phyloP scores from a whole-genome alignment of 1,284 basidiomycete species.

The Exobasidium cylindrosporum region DNA sequence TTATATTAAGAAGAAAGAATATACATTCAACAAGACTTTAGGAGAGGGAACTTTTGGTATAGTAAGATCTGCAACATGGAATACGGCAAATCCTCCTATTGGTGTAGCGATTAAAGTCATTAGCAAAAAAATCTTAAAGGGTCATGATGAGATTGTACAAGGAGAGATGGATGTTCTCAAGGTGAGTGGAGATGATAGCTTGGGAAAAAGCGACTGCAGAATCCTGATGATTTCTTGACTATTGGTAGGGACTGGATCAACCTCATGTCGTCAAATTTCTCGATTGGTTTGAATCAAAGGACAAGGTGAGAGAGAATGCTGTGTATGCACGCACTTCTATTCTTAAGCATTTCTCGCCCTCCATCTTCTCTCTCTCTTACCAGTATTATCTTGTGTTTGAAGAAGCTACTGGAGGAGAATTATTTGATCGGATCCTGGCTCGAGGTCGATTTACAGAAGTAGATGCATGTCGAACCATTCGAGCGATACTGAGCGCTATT shows the following conservation, averaged over 20 bases:
- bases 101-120: slow-evolving; percentile 53
- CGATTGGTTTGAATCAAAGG: slow-evolving; percentile 55
- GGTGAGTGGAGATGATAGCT: neutral
- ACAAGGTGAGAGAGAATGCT: slow-evolving; percentile 23
- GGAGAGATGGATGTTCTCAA: slow-evolving; percentile 53
- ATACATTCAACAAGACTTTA: slow-evolving; percentile 51
- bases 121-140: slow-evolving; percentile 47
- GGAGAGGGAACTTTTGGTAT: slow-evolving; percentile 53
- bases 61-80: slow-evolving; percentile 42
- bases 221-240: neutral
- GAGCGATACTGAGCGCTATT: slow-evolving; percentile 46
- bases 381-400: slow-evolving; percentile 57
- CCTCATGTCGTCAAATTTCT: slow-evolving; percentile 61
- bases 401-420: slow-evolving; percentile 56
- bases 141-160: slow-evolving; percentile 50
- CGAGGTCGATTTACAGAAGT: slow-evolving; percentile 52
- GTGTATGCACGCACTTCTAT: too few species aligned
- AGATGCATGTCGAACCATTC: slow-evolving; percentile 51
- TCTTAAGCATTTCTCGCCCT: too few species aligned
- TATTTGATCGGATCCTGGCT: slow-evolving; percentile 55
- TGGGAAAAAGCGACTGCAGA: neutral
- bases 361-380: neutral
- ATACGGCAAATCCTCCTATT: slow-evolving; percentile 35
- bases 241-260: slow-evolving; percentile 44
- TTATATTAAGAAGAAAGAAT: slow-evolving; percentile 52